Evolutionary conservation across 73 alveolate species (phyloP).

Genomic region (Paraurostyla sp.): DNA sequence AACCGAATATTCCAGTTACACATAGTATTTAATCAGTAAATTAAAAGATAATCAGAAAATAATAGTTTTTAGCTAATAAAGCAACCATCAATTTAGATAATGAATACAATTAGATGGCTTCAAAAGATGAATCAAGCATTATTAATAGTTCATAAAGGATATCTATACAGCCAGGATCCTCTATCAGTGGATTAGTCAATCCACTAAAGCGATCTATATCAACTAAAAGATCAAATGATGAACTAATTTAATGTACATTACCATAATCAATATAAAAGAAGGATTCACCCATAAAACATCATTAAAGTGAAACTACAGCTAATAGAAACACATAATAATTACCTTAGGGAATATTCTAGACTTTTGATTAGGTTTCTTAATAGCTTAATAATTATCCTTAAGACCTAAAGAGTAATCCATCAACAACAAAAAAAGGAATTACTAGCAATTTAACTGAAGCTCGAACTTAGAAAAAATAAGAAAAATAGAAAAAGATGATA

Average conservation of each 20-base stretch:
- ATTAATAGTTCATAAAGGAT: no score
- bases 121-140: conserved; percentile 32
- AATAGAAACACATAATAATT: no score
- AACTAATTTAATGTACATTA: background rate
- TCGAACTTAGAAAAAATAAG: background rate
- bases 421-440: background rate
- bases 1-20: background rate
- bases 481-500: background rate
- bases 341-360: no score
- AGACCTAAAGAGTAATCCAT: background rate
- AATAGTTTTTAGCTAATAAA: background rate
- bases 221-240: background rate
- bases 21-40: background rate
- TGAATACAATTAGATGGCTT: background rate
- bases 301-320: background rate
- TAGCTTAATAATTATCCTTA: no score
- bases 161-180: no score
- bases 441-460: conserved; percentile 22
- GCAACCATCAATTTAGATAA: no score
- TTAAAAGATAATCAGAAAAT: background rate
- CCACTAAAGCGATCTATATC: conserved; percentile 1
- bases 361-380: no score
- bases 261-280: background rate
- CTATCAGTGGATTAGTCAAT: no score
- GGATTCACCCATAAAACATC: background rate